These are phyloP conservation scores for Nicotiana undulata DNA, from an alignment of 257 asterid species.

Conservation along the genomic window DNA sequence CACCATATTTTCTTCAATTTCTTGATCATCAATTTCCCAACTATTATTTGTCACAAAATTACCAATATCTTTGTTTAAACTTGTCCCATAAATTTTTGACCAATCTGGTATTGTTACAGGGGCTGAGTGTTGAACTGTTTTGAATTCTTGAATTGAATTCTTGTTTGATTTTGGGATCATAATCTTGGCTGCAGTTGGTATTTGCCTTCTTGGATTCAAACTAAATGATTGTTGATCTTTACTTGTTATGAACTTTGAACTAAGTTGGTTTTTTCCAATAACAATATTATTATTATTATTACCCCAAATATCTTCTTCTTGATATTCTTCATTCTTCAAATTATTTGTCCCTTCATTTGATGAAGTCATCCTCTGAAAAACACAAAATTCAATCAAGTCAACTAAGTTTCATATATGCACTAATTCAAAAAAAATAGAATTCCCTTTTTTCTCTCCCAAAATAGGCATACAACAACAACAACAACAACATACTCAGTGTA, in stretches of 20 bases:
- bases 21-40: constrained; percentile 33
- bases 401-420: not conserved
- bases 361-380: not conserved
- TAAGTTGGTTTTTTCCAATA: not conserved
- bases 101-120: constrained; percentile 33
- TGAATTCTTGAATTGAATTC: not conserved
- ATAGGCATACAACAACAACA: too few relatives aligned
- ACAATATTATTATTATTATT: not conserved
- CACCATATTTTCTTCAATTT: constrained; percentile 16
- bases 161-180: constrained; percentile 1
- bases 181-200: not conserved
- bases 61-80: not conserved
- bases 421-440: too few relatives aligned
- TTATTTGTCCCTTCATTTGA: not conserved
- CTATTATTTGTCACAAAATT: constrained; percentile 3
- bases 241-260: not conserved
- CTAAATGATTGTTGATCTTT: not conserved
- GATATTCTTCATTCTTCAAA: not conserved
- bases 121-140: not conserved
- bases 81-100: constrained; percentile 39
- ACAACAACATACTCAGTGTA: too few relatives aligned
- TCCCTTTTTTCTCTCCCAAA: too few relatives aligned
- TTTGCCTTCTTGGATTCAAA: not conserved
- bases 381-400: not conserved
- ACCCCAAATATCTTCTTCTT: constrained; percentile 6